Evolutionary conservation across 371 early-diverging fungal genomes (phyloP), one percentile per base, ranked within the genome.

Genomic region (Syncephalastrum contaminatum): DNA sequence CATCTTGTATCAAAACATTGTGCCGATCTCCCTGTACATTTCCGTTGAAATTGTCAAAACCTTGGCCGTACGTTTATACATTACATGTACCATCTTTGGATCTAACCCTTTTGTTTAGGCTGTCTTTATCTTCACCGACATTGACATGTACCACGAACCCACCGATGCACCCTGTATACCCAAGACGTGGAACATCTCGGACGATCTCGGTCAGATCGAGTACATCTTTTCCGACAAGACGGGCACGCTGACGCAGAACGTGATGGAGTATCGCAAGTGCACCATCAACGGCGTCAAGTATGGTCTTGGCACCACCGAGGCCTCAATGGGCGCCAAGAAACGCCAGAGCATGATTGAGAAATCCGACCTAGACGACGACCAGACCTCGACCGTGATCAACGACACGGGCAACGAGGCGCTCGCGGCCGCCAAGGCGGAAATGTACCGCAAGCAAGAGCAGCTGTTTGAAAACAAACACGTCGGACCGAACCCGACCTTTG

Each of bases 181-280:
- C 16, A 87, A 91, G 55, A 88, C 93, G 39, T 96, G 95, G 89
- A 95, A 86, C 51, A 81, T 91, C 40, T 86, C 89, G 7, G 91
- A 91, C 54, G 90, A 91, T 57, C 69, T 88, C 18, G 91, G 99
- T 16, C 91, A 93, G 63, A 90, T 98, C 55, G 92, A 96, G 55
- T 96, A 94, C 73, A 85, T 98, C 14, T 91, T 98, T 56, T 89
- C 91, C n/a, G 98, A 98, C 80, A 98, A 98, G 58, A 89, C 91
- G 0, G 91, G 91, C 14, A 91, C 91, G 4, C 59, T 91, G 49
- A 91, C 91, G 0, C 85, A 89, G 52, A 91, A 91, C 57, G 83
- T 88, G 14, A 91, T 91, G 91, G 84, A 85, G 55, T 82, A 86
- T 48, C 79, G 81, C 14, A 74, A 88, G 60, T 93, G 94, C 67